Percentiles rank a stretch among this genome's conserved stretches.
Evolutionary conservation across 495 filamentous ascomycete species (phyloP).

Genomic region (Xylaria scruposa): DNA sequence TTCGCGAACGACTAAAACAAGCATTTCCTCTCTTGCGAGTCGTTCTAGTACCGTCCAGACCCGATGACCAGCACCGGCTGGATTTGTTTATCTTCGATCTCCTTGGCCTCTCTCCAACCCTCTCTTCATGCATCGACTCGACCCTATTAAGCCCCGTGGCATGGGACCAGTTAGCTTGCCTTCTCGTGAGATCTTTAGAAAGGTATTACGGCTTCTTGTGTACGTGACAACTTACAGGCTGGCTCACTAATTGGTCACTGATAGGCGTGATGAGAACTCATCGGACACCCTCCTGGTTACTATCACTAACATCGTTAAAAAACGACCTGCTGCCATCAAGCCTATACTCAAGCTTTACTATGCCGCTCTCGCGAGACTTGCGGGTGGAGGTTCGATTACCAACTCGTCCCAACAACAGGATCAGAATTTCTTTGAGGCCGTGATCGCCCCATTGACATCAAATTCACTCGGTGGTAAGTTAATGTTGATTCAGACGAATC

Average conservation of each 20-base stretch:
- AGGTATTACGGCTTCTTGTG: constrained; percentile 28
- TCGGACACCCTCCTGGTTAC: constrained; percentile 30
- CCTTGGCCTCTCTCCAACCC: constrained; percentile 18
- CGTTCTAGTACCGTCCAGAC: constrained; percentile 36
- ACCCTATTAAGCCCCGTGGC: constrained; percentile 35
- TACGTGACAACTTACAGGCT: background rate
- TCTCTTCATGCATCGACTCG: constrained; percentile 35
- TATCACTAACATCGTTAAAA: constrained; percentile 30
- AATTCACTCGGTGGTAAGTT: constrained; percentile 32
- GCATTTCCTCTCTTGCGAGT: constrained; percentile 47
- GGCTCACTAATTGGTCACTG: constrained; percentile 2
- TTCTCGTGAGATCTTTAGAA: constrained; percentile 45
- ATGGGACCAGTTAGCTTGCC: constrained; percentile 43
- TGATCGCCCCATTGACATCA: constrained; percentile 30
- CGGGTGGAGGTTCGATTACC: constrained; percentile 12
- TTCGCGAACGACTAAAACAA: constrained; percentile 35
- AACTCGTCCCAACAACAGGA: constrained; percentile 19
- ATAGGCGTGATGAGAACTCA: constrained; percentile 33
- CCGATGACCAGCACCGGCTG: constrained; percentile 46
- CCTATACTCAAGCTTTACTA: constrained; percentile 34
- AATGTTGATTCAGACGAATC: background rate
- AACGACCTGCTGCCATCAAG: constrained; percentile 31
- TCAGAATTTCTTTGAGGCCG: constrained; percentile 25
- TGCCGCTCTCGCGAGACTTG: constrained; percentile 30
- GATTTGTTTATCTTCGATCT: constrained; percentile 47